A percentile compares a stretch with the other conserved stretches of the same genome.
Evolutionary conservation across 495 filamentous ascomycete species (phyloP).

Genomic region (Penicillium waksmanii): DNA sequence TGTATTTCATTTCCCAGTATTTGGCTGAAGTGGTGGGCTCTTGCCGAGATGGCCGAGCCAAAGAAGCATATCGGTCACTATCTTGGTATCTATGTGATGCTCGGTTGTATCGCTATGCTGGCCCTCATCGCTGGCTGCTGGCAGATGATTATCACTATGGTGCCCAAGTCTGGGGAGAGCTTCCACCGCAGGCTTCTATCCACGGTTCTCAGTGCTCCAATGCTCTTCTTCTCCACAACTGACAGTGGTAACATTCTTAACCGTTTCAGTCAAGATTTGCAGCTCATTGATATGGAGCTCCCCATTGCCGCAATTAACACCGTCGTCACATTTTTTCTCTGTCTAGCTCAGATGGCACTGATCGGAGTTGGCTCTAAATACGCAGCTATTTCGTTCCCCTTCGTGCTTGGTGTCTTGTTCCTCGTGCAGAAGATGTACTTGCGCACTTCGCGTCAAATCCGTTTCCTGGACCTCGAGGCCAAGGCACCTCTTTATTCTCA

Average conservation of each 20-base stretch:
- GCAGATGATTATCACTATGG: constrained; percentile 58
- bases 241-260: constrained; percentile 52
- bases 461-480: constrained; percentile 64
- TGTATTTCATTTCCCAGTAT: constrained; percentile 53
- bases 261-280: constrained; percentile 64
- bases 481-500: constrained; percentile 63
- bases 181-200: constrained; percentile 53
- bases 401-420: constrained; percentile 52
- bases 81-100: constrained; percentile 59
- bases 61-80: constrained; percentile 52
- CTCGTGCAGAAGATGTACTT: constrained; percentile 64
- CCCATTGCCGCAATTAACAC: constrained; percentile 54
- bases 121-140: constrained; percentile 50
- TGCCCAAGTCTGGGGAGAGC: constrained; percentile 52
- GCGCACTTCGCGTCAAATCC: constrained; percentile 65
- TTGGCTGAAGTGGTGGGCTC: constrained; percentile 61
- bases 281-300: constrained; percentile 61
- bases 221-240: constrained; percentile 52
- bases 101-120: constrained; percentile 48
- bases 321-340: constrained; percentile 49
- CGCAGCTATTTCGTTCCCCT: constrained; percentile 54
- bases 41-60: constrained; percentile 43
- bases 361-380: constrained; percentile 54
- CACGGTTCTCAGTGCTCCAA: constrained; percentile 53
- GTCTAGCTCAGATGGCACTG: constrained; percentile 53